Percentiles rank a stretch among this genome's conserved stretches.
These are phyloP conservation scores for Erodium moschatum DNA, from an alignment of 441 rosid genomes.

Conservation along the genomic window DNA sequence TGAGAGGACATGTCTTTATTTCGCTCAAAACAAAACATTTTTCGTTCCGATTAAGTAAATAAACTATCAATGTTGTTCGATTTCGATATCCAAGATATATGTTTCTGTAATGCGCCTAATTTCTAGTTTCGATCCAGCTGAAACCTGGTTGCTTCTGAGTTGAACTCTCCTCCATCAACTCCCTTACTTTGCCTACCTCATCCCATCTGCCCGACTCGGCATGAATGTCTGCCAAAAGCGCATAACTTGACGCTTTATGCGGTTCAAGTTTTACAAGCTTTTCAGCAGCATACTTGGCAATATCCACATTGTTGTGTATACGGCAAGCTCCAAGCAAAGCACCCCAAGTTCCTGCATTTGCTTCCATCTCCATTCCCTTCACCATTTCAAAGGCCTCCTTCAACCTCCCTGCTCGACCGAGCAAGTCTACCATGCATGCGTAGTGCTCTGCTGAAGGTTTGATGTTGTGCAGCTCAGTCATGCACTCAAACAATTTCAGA, in stretches of 20 bases:
- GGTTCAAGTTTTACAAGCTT: conserved; percentile 26
- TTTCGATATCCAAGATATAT: no score
- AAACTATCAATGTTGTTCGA: no score
- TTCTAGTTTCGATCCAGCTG: conserved; percentile 30
- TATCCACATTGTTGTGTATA: conserved; percentile 22
- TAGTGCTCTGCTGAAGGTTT: conserved; percentile 31
- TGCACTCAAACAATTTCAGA: conserved; percentile 20
- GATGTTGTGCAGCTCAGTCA: conserved; percentile 18
- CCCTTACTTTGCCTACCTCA: conserved; percentile 28
- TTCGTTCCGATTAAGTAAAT: no score
- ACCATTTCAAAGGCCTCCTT: conserved; percentile 29
- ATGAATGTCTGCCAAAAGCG: conserved; percentile 32
- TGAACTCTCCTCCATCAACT: conserved; percentile 15
- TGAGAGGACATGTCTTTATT: no score
- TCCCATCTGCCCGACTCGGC: conserved; percentile 30
- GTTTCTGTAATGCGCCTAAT: conserved; percentile 15
- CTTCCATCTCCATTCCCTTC: conserved; percentile 21
- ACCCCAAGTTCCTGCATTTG: conserved; percentile 30
- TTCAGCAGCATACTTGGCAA: conserved; percentile 27
- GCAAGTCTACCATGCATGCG: conserved; percentile 34
- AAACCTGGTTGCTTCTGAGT: conserved; percentile 27
- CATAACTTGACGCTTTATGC: neutral
- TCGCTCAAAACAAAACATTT: no score
- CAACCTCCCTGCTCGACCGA: conserved; percentile 33
- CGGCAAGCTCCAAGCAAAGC: conserved; percentile 34